Percentiles rank a stretch among this genome's conserved stretches.
Evolutionary conservation across 1,284 basidiomycete genomes (phyloP).

Genomic region (Leucoagaricus sp.): DNA sequence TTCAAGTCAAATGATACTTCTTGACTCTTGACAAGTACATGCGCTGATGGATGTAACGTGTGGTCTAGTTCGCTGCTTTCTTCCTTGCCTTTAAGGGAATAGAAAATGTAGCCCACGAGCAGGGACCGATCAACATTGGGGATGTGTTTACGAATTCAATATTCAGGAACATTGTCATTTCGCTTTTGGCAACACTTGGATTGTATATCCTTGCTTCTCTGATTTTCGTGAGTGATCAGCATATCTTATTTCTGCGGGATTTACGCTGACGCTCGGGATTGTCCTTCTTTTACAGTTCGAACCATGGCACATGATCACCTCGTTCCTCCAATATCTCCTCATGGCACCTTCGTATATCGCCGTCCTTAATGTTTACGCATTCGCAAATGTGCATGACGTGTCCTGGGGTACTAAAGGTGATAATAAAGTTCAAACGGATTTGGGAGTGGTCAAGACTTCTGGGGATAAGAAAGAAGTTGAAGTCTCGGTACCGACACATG

Average conservation of each 20-base stretch:
- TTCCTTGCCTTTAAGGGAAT: conserved; percentile 83
- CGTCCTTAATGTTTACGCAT: conserved; percentile 89
- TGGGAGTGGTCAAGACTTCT: conserved; percentile 69
- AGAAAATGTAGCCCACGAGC: conserved; percentile 47
- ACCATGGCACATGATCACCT: conserved; percentile 93
- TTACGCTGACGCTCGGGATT: not conserved
- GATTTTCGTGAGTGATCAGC: conserved; percentile 67
- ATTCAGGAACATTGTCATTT: conserved; percentile 86
- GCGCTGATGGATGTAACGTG: no score
- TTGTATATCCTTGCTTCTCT: conserved; percentile 82
- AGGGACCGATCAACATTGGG: conserved; percentile 33
- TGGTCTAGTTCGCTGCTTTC: conserved; percentile 66
- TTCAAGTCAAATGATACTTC: no score
- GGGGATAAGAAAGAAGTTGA: conserved; percentile 71
- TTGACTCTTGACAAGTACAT: no score
- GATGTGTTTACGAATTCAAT: conserved; percentile 76
- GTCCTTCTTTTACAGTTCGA: conserved; percentile 56
- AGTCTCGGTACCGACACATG: conserved; percentile 76
- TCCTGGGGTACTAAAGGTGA: conserved; percentile 94
- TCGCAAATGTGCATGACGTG: conserved; percentile 87
- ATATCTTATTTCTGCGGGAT: not conserved
- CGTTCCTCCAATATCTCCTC: conserved; percentile 91
- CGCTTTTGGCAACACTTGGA: conserved; percentile 83
- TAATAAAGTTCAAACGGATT: conserved; percentile 81
- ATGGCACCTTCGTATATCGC: conserved; percentile 93